Base-by-base conservation (phyloP, 225 moss, liverwort and hornwort species). In the Climacium dendroides region DNA sequence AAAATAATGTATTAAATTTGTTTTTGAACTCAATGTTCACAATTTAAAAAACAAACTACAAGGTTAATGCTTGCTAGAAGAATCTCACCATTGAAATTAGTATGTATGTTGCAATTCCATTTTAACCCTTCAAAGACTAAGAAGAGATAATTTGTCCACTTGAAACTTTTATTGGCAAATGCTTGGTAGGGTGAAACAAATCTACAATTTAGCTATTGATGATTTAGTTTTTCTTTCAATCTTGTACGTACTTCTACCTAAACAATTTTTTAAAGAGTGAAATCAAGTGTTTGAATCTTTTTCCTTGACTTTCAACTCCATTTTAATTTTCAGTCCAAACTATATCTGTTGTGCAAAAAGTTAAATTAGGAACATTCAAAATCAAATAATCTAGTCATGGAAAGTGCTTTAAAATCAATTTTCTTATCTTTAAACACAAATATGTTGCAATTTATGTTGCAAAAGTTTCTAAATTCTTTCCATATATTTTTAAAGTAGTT, bases 1-100 rank as follows among this genome's bases (percentile, higher is more conserved):
- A 25, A 41, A 39, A 2, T 13, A 66, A 66, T 62, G 3, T 22
- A 22, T 22, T 37, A 22, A 4, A 37, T 22, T 37, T 0, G 7
- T 23, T 2, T 67, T 67, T 23, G 4, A 67, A 4, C 0, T 67
- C 7, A 37, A 7, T 23, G 37, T 67, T 13, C 1, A 37, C 67
- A 37, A 37, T 67, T 37, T 9, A 29, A 29, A 15, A 67, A n/a
- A 35, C 4, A 35, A n/a, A 67, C 4, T 13, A 67, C 2, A 22
- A 22, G 12, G 4, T 67, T n/a, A 22, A 12, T 67, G 2, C 4
- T 67, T 37, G 13, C 7, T 7, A 37, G 13, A 23, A 37, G 4
- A 37, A 67, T 67, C 11, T 37, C 7, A 37, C 1, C 2, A 0
- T 23, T 13, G 1, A 23, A 1, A 37, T 67, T 13, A 37, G 1